phyloP scores from a whole-genome alignment of 495 filamentous ascomycete genomes.

The Podospora australis region DNA sequence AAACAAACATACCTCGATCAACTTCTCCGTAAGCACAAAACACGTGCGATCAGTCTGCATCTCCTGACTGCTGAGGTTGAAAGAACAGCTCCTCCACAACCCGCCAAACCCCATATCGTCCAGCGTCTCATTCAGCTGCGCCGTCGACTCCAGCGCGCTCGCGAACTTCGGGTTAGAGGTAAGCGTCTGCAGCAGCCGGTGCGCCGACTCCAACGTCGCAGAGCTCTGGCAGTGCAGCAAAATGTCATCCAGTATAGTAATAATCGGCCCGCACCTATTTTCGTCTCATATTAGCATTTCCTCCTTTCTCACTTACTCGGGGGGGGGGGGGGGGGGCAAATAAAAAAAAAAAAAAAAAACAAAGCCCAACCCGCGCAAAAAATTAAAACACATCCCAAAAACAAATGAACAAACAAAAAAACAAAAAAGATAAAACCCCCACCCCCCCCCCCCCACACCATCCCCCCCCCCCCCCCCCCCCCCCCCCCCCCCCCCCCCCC shows the following conservation, averaged over 20 bases:
- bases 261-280: too few relatives aligned
- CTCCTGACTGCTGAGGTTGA: constrained; percentile 31
- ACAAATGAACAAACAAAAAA: too few relatives aligned
- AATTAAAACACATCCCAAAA: too few relatives aligned
- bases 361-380: too few relatives aligned
- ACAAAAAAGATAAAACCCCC: too few relatives aligned
- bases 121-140: constrained; percentile 38
- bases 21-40: constrained; percentile 48
- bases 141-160: constrained; percentile 30
- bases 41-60: constrained; percentile 46
- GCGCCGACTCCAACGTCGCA: constrained; percentile 44
- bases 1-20: constrained; percentile 46
- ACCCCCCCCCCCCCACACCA: too few relatives aligned
- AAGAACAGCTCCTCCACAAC: constrained; percentile 45
- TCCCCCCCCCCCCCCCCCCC: too few relatives aligned
- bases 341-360: too few relatives aligned
- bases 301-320: too few relatives aligned
- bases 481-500: too few relatives aligned
- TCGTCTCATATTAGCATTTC: too few relatives aligned
- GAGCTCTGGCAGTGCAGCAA: constrained; percentile 48
- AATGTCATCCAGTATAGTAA: constrained; percentile 51
- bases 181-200: constrained; percentile 44
- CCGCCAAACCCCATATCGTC: constrained; percentile 54
- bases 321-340: too few relatives aligned
- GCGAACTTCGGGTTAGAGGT: constrained; percentile 41